Percentiles rank a stretch among this genome's conserved stretches.
phyloP scores from a whole-genome alignment of 129 eudicot genomes.

The Pseudognaphalium luteoalbum region DNA sequence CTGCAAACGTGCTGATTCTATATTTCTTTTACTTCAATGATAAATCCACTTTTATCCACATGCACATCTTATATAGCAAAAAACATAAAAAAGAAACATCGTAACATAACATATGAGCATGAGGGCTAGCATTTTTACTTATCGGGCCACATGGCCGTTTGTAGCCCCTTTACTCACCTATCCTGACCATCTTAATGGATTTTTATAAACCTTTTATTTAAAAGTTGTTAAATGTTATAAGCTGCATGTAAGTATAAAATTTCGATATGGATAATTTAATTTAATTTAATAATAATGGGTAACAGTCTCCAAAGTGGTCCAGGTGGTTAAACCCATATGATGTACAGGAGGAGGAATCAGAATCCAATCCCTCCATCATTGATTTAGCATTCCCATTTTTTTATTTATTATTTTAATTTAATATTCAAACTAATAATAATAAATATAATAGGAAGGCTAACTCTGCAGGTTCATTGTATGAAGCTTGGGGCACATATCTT shows the following conservation, averaged over 20 bases:
- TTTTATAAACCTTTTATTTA: too few species aligned
- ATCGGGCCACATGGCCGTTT: too few species aligned
- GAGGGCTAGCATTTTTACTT: too few species aligned
- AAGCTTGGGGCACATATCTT: slow-evolving; percentile 24
- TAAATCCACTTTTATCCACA: not conserved
- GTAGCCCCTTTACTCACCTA: too few species aligned
- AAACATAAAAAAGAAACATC: too few species aligned
- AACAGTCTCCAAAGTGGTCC: slow-evolving; percentile 56
- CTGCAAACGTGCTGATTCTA: not conserved
- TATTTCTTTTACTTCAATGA: not conserved
- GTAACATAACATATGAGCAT: too few species aligned
- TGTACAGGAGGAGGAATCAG: slow-evolving; percentile 39
- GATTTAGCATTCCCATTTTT: slow-evolving; percentile 43
- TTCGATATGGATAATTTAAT: not conserved
- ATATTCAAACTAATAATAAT: not conserved
- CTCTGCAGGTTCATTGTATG: slow-evolving; percentile 38
- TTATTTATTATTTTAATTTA: not conserved
- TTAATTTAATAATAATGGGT: not conserved
- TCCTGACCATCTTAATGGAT: too few species aligned
- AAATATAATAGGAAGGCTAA: slow-evolving; percentile 2
- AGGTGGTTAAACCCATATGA: slow-evolving; percentile 43
- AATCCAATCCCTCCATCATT: slow-evolving; percentile 55
- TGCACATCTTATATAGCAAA: too few species aligned
- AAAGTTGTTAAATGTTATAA: too few species aligned
- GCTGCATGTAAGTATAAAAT: not conserved